A percentile compares a stretch with the other conserved stretches of the same genome.
Evolutionary conservation across 768 basidiomycete genomes (phyloP).

Genomic region (Rhodotorula diobovata): DNA sequence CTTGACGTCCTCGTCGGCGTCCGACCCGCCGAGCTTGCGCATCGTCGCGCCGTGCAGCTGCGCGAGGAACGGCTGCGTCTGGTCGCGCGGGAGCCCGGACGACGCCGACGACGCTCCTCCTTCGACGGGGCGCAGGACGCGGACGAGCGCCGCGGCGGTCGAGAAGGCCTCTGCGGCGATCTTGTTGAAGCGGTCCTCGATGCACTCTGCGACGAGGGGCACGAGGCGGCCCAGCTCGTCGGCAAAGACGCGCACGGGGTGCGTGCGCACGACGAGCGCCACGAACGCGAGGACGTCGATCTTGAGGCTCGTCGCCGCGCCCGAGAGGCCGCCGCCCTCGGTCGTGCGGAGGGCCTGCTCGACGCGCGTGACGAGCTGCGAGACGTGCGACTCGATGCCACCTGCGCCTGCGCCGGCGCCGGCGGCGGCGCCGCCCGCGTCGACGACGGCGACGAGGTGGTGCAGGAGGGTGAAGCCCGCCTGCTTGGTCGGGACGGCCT

Average conservation of each 20-base stretch:
- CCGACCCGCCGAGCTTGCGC: slow-evolving; percentile 64
- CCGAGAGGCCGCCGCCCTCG: slow-evolving; percentile 46
- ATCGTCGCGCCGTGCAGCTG: slow-evolving; percentile 70
- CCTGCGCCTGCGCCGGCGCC: slow-evolving; percentile 71
- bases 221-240: slow-evolving; percentile 63
- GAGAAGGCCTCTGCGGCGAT: slow-evolving; percentile 83
- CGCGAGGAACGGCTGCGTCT: slow-evolving; percentile 51
- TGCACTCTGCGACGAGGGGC: slow-evolving; percentile 66
- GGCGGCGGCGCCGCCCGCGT: slow-evolving; percentile 67
- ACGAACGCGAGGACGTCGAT: slow-evolving; percentile 81
- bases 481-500: slow-evolving; percentile 73
- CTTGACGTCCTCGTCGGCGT: slow-evolving; percentile 88
- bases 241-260: slow-evolving; percentile 60
- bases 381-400: slow-evolving; percentile 65
- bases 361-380: slow-evolving; percentile 56
- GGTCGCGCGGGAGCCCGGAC: slow-evolving; percentile 34
- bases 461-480: slow-evolving; percentile 77
- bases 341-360: slow-evolving; percentile 42
- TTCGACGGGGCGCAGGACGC: slow-evolving; percentile 66
- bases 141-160: slow-evolving; percentile 76
- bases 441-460: slow-evolving; percentile 69
- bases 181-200: slow-evolving; percentile 79
- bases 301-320: slow-evolving; percentile 75
- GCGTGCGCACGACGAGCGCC: slow-evolving; percentile 69
- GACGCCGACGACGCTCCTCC: slow-evolving; percentile 22